These are phyloP conservation scores for Evernia prunastri DNA, from an alignment of 495 filamentous ascomycete species.

Conservation along the genomic window DNA sequence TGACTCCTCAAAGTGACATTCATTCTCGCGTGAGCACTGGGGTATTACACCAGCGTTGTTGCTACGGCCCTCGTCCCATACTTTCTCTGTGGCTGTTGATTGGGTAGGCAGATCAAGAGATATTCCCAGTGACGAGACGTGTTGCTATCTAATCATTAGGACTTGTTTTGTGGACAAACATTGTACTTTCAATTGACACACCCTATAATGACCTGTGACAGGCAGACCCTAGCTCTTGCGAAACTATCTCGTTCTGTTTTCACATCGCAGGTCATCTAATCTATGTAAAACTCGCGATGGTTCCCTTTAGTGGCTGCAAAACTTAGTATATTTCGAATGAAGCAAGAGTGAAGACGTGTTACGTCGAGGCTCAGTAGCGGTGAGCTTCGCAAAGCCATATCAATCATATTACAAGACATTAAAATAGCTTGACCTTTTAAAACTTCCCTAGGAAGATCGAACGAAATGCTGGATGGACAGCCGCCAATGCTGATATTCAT, in stretches of 20 bases:
- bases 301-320: not conserved
- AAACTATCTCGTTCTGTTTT: not conserved
- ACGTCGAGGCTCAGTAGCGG: constrained; percentile 8
- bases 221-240: not conserved
- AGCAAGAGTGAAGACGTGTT: not conserved
- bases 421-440: not conserved
- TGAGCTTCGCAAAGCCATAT: constrained; percentile 4
- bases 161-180: not conserved
- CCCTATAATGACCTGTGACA: not conserved
- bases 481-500: constrained; percentile 13
- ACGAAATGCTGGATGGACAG: not conserved
- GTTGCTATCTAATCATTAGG: not conserved
- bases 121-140: not conserved
- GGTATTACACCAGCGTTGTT: not conserved
- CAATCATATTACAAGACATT: not conserved
- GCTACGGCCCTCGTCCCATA: not conserved
- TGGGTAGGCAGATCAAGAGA: not conserved
- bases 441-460: too few species aligned
- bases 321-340: not conserved
- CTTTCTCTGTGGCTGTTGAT: not conserved
- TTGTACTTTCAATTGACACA: not conserved
- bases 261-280: constrained; percentile 3
- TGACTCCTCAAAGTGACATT: not conserved
- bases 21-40: not conserved
- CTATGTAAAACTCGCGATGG: constrained; percentile 3